Base-by-base conservation (phyloP, 2,329 filamentous ascomycete species). In the Dothideomycetes sp. region DNA sequence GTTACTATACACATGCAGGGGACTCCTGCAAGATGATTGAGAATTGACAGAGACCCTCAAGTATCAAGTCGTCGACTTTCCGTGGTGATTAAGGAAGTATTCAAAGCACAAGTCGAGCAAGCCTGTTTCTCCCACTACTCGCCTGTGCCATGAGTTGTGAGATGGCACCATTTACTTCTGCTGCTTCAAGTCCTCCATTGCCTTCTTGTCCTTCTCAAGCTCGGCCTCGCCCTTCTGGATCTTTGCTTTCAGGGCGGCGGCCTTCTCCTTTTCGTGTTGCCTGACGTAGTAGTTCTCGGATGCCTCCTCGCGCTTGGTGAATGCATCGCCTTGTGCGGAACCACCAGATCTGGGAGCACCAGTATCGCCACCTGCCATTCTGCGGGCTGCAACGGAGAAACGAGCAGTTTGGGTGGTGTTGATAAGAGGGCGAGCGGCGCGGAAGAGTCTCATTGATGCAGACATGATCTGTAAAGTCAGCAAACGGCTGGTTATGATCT, bases 231-330 rank as follows among this genome's bases (percentile, higher is more conserved):
- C 32, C 33, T 52, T 47, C 36, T 52, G 49, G 47, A 60, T 58
- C 56, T 58, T 59, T 47, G 52, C 48, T 50, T 51, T 58, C 36
- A 60, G 46, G 31, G 49, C 47, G 38, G 52, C 54, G 16, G 60
- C 52, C 85, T 94, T 95, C 69, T 88, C 79, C 68, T 79, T 77
- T 75, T 96, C 91, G 59, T 87, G 84, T 69, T 83, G 70, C 56
- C 78, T 77, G 66, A 98, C 87, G 66, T 83, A 84, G 52, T 77
- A 76, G 62, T 87, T 81, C 70, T 96, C 91, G 59, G 69, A 73
- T 51, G 89, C 89, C 60, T 81, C 76, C 68, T 98, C 91, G 54
- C 91, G 86, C 68, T 81, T 82, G 68, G 81, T 85, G 76, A 95
- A 98, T 42, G 85, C 78, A 60, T 98, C 89, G 53, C 89, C 94